Conservation (phyloP, 2,329 filamentous ascomycete genomes). For the Penicillium glabrum region DNA sequence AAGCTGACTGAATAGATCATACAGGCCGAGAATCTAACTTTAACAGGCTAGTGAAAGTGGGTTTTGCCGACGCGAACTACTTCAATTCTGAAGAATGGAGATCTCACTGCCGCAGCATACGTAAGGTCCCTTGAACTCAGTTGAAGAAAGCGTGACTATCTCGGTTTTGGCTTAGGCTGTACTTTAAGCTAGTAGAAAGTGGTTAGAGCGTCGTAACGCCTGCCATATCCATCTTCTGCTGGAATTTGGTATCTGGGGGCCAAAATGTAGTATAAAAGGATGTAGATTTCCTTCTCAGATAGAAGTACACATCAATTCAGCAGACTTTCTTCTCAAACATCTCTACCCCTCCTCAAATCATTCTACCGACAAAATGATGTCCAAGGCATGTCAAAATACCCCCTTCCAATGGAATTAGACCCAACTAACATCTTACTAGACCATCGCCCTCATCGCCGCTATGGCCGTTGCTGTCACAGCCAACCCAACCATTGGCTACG, state of each 20-base stretch:
- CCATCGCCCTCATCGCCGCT: not conserved
- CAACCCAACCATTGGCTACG: constrained; percentile 5
- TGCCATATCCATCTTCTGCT: not conserved
- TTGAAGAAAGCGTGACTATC: not conserved
- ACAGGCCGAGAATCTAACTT: not conserved
- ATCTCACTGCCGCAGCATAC: not conserved
- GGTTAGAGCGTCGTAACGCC: not conserved
- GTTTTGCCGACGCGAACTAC: not conserved
- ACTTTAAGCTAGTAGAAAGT: not conserved
- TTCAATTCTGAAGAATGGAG: not conserved
- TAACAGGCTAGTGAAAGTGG: not conserved
- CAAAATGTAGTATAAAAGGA: not conserved
- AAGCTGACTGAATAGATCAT: not conserved
- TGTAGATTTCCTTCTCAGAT: not conserved
- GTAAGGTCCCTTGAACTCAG: not conserved
- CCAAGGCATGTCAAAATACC: not conserved
- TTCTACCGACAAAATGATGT: not conserved
- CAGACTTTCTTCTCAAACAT: not conserved
- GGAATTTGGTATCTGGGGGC: not conserved
- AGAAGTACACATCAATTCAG: not conserved
- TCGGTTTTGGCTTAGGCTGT: not conserved
- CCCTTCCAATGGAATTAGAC: not conserved
- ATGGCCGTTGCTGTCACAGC: not conserved
- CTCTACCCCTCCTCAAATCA: not conserved
- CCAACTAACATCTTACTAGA: not conserved